phyloP scores from a whole-genome alignment of 2,329 filamentous ascomycete genomes.

The Botryosphaeria dothidea region DNA sequence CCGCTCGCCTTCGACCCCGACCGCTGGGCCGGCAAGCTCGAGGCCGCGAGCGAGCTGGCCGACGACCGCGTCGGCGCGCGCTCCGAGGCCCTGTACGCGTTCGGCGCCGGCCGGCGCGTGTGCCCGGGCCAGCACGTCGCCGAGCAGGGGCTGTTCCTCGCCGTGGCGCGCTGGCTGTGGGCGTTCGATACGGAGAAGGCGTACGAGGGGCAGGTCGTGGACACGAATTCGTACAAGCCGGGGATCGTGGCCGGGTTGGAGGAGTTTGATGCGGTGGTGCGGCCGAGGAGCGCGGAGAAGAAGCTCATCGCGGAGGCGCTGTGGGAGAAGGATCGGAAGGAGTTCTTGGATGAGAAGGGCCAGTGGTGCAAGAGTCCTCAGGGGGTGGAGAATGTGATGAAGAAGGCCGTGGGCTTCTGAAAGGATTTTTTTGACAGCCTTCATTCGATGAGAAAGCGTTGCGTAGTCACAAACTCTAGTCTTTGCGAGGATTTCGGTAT shows the following conservation, averaged over 20 bases:
- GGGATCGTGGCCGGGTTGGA: constrained; percentile 25
- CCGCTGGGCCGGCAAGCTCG: constrained; percentile 25
- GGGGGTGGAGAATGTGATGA: constrained; percentile 19
- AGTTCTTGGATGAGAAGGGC: constrained; percentile 18
- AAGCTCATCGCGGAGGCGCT: constrained; percentile 17
- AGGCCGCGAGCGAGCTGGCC: constrained; percentile 23
- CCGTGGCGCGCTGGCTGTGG: constrained; percentile 14
- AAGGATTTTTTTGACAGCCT: too few species aligned
- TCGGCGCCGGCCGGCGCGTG: constrained; percentile 28
- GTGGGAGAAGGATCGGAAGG: constrained; percentile 23
- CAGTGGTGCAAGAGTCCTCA: constrained; percentile 28
- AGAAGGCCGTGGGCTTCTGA: background rate
- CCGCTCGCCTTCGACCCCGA: constrained; percentile 18
- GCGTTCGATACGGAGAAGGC: constrained; percentile 14
- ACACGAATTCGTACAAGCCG: background rate
- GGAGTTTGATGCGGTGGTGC: constrained; percentile 24
- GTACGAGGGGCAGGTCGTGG: background rate
- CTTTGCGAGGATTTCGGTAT: too few species aligned
- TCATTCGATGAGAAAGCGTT: too few species aligned
- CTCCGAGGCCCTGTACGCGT: constrained; percentile 35
- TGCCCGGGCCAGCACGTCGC: constrained; percentile 18
- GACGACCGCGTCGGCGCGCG: constrained; percentile 22
- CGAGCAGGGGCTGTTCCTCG: constrained; percentile 16
- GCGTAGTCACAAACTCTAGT: too few species aligned
- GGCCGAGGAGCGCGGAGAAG: constrained; percentile 21